Evolutionary conservation across 805 yeast species (phyloP), one percentile per base, ranked within the genome.

Genomic region (Hanseniaspora pseudoguilliermondii): DNA sequence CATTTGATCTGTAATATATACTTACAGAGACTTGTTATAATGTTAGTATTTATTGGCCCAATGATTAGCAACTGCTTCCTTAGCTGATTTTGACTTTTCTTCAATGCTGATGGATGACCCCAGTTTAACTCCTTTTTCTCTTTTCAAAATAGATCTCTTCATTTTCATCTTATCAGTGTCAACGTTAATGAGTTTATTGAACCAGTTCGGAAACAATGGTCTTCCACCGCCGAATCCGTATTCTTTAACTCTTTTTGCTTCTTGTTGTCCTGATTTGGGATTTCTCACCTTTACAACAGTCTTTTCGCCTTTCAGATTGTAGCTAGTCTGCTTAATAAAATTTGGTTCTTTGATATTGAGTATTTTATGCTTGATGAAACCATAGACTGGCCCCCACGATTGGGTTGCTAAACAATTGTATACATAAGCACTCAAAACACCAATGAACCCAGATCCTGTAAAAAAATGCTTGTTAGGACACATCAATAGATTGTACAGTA

Each of bases 391-490:
- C 0, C 80, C 80, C 47, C 67, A 64, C 2, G 86, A 77, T 42
- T 73, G 68, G 0, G 86, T 80, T 61, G 81, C 85, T 46, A 81
- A 64, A 63, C 87, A 83, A 59, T 76, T 78, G 67, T 80, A 82
- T 5, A 80, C 57, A 63, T 83, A 83, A 0, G 80, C 85, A 3
- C 79, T 78, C 20, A 69, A 60, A 57, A 78, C 72, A 2, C 87
- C 87, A 42, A 77, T 64, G 5, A 75, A 58, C 0, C 77, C 69
- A 57, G 75, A 71, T 3, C 69, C 61, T 53, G 74, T 71, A 20
- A 73, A 65, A 5, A 68, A 63, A 42, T 67, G 69, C 3, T 81
- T 81, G 49, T 69, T 72, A 15, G 73, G 67, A 44, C 79, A 68
- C 46, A 76, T 69, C 18, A 77, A 59, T 59, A 74, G 74, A 4